Evolutionary conservation across 2,329 filamentous ascomycete genomes (phyloP).

Genomic region (Fusarium succisae): DNA sequence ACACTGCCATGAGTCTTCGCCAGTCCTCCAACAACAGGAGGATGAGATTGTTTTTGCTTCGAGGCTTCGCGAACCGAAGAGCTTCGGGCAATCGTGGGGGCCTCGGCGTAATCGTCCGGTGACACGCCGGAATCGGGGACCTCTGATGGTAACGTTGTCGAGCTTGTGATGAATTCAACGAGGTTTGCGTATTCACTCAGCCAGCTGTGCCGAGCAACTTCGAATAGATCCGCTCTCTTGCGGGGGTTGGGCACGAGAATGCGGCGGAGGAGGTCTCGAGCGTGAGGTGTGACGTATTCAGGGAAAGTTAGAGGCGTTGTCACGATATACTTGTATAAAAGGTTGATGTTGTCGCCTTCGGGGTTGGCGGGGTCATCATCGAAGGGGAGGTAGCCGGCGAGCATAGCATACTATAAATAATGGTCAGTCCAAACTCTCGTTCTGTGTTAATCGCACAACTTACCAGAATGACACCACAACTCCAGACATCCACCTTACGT

Average conservation of each 20-base stretch:
- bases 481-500: slow-evolving; percentile 98
- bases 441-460: slow-evolving; percentile 49
- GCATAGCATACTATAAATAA: slow-evolving; percentile 88
- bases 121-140: slow-evolving; percentile 82
- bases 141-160: slow-evolving; percentile 85
- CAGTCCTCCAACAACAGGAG: slow-evolving; percentile 68
- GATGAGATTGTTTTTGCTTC: slow-evolving; percentile 68
- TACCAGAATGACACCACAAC: slow-evolving; percentile 97
- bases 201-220: slow-evolving; percentile 98
- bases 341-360: slow-evolving; percentile 98
- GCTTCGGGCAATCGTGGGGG: slow-evolving; percentile 77
- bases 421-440: slow-evolving; percentile 15
- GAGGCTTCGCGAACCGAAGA: slow-evolving; percentile 89
- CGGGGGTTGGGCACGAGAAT: slow-evolving; percentile 96
- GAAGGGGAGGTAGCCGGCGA: slow-evolving; percentile 96
- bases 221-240: slow-evolving; percentile 94
- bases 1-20: slow-evolving; percentile 78
- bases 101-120: slow-evolving; percentile 63
- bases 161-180: slow-evolving; percentile 96
- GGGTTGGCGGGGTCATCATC: slow-evolving; percentile 98
- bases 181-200: slow-evolving; percentile 96
- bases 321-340: slow-evolving; percentile 99
- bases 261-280: slow-evolving; percentile 87
- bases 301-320: slow-evolving; percentile 96
- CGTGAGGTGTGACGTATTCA: slow-evolving; percentile 98